phyloP scores from a whole-genome alignment of 2,329 filamentous ascomycete genomes.

The Venturiaceae sp. region DNA sequence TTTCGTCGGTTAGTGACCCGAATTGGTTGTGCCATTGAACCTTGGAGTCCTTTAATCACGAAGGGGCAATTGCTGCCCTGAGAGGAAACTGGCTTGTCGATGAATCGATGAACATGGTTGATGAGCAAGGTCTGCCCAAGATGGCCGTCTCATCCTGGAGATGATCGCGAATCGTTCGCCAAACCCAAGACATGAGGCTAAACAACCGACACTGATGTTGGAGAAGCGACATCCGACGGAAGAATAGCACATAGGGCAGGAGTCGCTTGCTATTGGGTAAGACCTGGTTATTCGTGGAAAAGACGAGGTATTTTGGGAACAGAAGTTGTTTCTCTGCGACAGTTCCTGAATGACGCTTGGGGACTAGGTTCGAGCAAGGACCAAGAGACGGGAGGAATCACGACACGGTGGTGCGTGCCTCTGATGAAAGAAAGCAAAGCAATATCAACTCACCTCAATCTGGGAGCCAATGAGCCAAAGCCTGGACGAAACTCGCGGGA shows the following conservation, averaged over 20 bases:
- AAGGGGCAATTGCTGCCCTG: background rate
- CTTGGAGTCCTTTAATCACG: background rate
- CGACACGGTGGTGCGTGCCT: background rate
- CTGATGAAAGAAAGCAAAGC: background rate
- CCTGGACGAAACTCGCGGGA: background rate
- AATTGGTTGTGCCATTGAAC: background rate
- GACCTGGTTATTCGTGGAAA: background rate
- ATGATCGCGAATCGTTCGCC: background rate
- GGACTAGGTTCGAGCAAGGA: background rate
- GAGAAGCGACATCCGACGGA: background rate
- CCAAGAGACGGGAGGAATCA: background rate
- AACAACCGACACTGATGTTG: background rate
- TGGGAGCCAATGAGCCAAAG: background rate
- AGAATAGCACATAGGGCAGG: background rate
- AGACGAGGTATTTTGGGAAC: background rate
- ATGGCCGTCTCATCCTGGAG: background rate
- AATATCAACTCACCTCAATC: background rate
- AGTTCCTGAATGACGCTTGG: background rate
- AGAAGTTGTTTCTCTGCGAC: background rate
- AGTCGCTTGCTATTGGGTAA: too few relatives aligned
- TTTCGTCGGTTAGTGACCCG: background rate
- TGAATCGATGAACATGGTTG: background rate
- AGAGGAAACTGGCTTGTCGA: background rate
- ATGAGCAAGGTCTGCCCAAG: background rate
- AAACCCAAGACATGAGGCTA: background rate